Conservation (phyloP, 441 rosid genomes). For the Cnidoscolus chayamansa region DNA sequence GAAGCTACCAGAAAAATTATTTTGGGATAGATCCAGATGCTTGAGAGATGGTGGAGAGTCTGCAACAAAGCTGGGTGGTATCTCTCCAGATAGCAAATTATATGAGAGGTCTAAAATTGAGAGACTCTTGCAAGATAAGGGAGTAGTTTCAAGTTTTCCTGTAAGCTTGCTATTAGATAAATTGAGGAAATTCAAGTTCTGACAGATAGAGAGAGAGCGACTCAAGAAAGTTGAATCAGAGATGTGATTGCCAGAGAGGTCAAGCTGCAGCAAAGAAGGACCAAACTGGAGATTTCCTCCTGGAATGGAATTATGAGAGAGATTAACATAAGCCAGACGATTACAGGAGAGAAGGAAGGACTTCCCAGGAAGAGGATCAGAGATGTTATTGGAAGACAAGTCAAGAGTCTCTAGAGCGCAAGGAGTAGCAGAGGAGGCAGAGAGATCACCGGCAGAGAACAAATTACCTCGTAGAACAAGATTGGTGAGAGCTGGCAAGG, state of each 20-base stretch:
- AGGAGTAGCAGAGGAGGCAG: conserved; percentile 27
- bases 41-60: conserved; percentile 42
- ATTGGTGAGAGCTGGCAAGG: conserved; percentile 46
- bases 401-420: conserved; percentile 48
- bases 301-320: conserved; percentile 52
- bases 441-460: conserved; percentile 54
- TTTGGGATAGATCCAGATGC: conserved; percentile 62
- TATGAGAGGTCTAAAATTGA: conserved; percentile 58
- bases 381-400: conserved; percentile 50
- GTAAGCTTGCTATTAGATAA: conserved; percentile 50
- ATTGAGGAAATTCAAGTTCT: conserved; percentile 52
- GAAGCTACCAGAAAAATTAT: conserved; percentile 69
- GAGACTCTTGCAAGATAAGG: conserved; percentile 43
- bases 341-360: conserved; percentile 43
- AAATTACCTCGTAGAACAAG: conserved; percentile 52
- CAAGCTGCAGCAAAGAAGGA: conserved; percentile 52
- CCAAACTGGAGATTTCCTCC: conserved; percentile 46
- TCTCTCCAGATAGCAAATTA: conserved; percentile 55
- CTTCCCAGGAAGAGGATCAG: conserved; percentile 38
- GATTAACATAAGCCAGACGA: conserved; percentile 38
- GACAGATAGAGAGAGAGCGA: conserved; percentile 44
- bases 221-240: conserved; percentile 39
- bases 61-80: conserved; percentile 43
- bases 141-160: conserved; percentile 40
- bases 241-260: conserved; percentile 50